Evolutionary conservation across 2,329 filamentous ascomycete genomes (phyloP).

Genomic region (Alternaria viburni): DNA sequence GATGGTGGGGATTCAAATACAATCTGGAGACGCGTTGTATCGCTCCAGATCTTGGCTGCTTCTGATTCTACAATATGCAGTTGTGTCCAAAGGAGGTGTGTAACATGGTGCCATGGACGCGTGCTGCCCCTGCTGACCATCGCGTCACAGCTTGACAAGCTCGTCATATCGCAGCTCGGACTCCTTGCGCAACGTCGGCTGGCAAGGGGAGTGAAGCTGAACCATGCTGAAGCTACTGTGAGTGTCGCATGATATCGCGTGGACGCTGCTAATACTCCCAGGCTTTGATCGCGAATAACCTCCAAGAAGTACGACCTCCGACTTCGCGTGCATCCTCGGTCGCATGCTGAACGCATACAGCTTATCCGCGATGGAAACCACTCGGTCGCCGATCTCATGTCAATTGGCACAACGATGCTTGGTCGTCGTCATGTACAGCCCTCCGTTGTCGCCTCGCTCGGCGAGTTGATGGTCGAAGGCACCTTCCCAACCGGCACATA

Average conservation of each 20-base stretch:
- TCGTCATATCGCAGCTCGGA: constrained; percentile 88
- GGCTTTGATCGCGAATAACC: constrained; percentile 83
- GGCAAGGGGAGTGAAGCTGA: constrained; percentile 85
- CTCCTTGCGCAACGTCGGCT: constrained; percentile 85
- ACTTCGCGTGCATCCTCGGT: constrained; percentile 4
- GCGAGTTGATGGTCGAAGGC: constrained; percentile 90
- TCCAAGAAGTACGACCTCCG: constrained; percentile 72
- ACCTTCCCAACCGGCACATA: constrained; percentile 92
- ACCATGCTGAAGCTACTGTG: constrained; percentile 87
- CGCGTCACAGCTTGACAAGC: constrained; percentile 82
- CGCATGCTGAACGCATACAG: constrained; percentile 50
- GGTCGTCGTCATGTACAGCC: constrained; percentile 90
- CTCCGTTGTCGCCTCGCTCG: constrained; percentile 77
- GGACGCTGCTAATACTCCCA: constrained; percentile 48
- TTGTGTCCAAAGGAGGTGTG: constrained; percentile 48
- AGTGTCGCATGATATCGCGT: constrained; percentile 8
- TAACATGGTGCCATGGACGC: background rate
- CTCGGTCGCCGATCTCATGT: constrained; percentile 91
- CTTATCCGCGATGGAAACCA: constrained; percentile 96
- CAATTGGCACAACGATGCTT: constrained; percentile 87
- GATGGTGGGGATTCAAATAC: background rate
- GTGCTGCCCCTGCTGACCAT: constrained; percentile 29
- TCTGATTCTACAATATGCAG: constrained; percentile 35
- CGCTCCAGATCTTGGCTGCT: background rate
- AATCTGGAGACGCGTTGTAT: background rate